A percentile compares a stretch with the other conserved stretches of the same genome.
These are phyloP conservation scores for Hypoxylon sp. DNA, from an alignment of 2,329 filamentous ascomycete genomes.

Conservation along the genomic window DNA sequence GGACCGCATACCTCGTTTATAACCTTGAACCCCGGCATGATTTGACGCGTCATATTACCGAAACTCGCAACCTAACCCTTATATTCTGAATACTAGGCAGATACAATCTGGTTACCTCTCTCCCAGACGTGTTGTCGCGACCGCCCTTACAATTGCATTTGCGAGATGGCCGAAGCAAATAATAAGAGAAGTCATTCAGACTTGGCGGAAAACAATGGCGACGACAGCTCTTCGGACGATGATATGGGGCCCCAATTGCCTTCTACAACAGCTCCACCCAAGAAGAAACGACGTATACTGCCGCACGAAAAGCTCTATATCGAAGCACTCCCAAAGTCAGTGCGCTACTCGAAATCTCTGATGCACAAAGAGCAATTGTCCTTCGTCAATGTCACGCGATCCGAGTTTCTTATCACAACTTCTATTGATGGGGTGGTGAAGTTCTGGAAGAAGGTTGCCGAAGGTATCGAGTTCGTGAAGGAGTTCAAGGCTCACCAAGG, in stretches of 20 bases:
- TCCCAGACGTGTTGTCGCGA: neutral
- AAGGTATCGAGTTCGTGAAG: slow-evolving; percentile 97
- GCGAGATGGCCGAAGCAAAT: slow-evolving; percentile 48
- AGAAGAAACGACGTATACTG: slow-evolving; percentile 92
- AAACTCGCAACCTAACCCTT: neutral
- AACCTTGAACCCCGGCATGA: neutral
- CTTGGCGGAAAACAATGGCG: slow-evolving; percentile 49
- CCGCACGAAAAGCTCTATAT: slow-evolving; percentile 97
- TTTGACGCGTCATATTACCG: neutral
- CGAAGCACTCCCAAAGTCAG: slow-evolving; percentile 84
- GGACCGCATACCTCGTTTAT: neutral
- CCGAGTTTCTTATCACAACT: slow-evolving; percentile 95
- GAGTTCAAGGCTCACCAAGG: slow-evolving; percentile 93
- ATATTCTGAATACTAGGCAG: neutral
- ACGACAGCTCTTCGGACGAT: slow-evolving; percentile 80
- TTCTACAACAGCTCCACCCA: slow-evolving; percentile 76
- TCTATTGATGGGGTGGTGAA: slow-evolving; percentile 97
- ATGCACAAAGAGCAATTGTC: slow-evolving; percentile 98
- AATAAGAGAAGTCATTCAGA: slow-evolving; percentile 54
- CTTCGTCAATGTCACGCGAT: slow-evolving; percentile 91
- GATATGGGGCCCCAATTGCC: slow-evolving; percentile 95
- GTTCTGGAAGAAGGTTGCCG: slow-evolving; percentile 97
- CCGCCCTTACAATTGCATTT: neutral
- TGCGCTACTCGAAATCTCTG: slow-evolving; percentile 91
- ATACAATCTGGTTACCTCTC: neutral